Percentiles rank a stretch among this genome's conserved stretches.
Conservation (phyloP, 306 rosid genomes). For the Fagus sylvatica region DNA sequence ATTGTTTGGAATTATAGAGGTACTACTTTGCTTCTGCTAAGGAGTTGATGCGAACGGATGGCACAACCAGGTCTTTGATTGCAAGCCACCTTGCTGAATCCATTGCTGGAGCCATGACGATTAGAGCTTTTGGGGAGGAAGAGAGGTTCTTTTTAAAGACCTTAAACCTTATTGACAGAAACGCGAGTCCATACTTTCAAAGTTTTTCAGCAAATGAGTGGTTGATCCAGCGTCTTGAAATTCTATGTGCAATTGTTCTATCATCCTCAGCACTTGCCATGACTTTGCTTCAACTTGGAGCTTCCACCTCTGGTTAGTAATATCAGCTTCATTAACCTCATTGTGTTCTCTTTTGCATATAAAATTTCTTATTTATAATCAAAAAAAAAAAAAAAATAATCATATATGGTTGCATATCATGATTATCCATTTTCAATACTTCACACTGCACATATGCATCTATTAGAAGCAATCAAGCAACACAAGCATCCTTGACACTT, state of each 20-base stretch:
- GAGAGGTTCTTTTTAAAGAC: slow-evolving; percentile 11
- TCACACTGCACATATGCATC: neutral
- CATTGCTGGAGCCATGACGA: slow-evolving; percentile 31
- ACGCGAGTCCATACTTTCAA: slow-evolving; percentile 23
- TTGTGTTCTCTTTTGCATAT: neutral
- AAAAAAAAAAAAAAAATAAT: too few relatives aligned
- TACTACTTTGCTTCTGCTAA: slow-evolving; percentile 31
- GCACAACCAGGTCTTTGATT: slow-evolving; percentile 34
- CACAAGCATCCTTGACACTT: neutral
- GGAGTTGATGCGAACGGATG: slow-evolving; percentile 35
- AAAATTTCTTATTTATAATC: too few relatives aligned
- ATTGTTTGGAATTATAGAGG: slow-evolving; percentile 2
- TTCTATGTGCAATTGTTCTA: slow-evolving; percentile 31
- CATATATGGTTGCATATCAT: neutral
- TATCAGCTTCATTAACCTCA: neutral
- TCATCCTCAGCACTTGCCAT: slow-evolving; percentile 23
- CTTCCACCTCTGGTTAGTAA: slow-evolving; percentile 28
- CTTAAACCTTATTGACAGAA: slow-evolving; percentile 28
- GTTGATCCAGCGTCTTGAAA: slow-evolving; percentile 30
- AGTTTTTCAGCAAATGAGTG: slow-evolving; percentile 39
- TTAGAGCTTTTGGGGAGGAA: slow-evolving; percentile 35
- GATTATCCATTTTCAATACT: neutral
- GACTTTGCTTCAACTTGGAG: slow-evolving; percentile 13
- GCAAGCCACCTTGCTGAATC: slow-evolving; percentile 38
- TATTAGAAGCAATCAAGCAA: neutral